Evolutionary conservation across 2,329 filamentous ascomycete genomes (phyloP).

Genomic region (Fusarium lyarnte): DNA sequence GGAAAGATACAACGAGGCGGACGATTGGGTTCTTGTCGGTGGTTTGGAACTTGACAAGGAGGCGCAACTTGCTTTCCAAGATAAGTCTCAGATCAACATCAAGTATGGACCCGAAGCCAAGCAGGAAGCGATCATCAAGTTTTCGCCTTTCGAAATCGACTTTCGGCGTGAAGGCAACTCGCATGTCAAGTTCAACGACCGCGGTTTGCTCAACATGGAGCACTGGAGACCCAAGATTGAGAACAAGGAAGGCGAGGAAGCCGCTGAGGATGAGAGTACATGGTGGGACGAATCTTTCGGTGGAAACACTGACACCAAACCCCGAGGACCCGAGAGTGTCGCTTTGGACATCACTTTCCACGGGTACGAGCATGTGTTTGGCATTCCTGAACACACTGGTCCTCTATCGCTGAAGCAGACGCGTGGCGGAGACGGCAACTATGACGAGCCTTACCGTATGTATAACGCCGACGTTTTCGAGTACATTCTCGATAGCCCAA

Average conservation of each 20-base stretch:
- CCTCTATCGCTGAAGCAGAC: constrained; percentile 90
- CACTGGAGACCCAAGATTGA: constrained; percentile 94
- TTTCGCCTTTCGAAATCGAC: constrained; percentile 84
- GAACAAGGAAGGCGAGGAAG: constrained; percentile 63
- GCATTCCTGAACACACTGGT: constrained; percentile 92
- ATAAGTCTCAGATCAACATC: constrained; percentile 75
- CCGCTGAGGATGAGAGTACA: constrained; percentile 80
- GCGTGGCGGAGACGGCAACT: constrained; percentile 84
- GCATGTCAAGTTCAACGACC: constrained; percentile 88
- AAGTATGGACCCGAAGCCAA: constrained; percentile 79
- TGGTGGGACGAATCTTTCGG: constrained; percentile 99
- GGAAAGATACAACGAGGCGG: constrained; percentile 93
- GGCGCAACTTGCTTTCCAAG: constrained; percentile 73
- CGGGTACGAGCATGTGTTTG: constrained; percentile 91
- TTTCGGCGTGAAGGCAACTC: constrained; percentile 85
- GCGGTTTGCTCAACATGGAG: constrained; percentile 91
- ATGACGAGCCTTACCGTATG: constrained; percentile 88
- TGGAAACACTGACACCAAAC: constrained; percentile 94
- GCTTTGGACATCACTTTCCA: constrained; percentile 91
- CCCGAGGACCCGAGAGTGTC: constrained; percentile 92
- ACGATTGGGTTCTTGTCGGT: constrained; percentile 86
- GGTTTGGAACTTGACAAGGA: constrained; percentile 77
- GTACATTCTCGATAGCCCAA: constrained; percentile 95
- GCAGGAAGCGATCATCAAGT: constrained; percentile 85
- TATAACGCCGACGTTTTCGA: constrained; percentile 99